A percentile compares a stretch with the other conserved stretches of the same genome.
Conservation (phyloP, 2,329 filamentous ascomycete species). For the Penicillium sp. region DNA sequence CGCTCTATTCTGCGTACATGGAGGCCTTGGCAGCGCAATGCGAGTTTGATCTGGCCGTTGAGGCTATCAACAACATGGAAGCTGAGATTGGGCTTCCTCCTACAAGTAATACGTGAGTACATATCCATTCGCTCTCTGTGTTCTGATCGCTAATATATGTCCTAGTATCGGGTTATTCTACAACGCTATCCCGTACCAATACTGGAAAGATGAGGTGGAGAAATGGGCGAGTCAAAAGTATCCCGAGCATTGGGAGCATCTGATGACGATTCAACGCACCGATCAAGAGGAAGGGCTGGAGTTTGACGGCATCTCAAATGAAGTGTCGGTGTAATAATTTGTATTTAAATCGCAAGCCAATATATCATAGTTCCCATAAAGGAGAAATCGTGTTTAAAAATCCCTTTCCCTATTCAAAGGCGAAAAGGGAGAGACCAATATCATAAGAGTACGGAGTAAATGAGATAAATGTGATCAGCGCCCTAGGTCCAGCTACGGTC, state of each 20-base stretch:
- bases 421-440: too few species aligned
- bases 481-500: too few species aligned
- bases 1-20: slow-evolving; percentile 73
- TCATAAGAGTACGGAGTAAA: too few species aligned
- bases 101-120: slow-evolving; percentile 68
- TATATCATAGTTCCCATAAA: background rate
- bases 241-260: slow-evolving; percentile 65
- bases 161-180: slow-evolving; percentile 70
- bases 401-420: background rate
- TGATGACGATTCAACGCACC: slow-evolving; percentile 49
- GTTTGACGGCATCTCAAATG: slow-evolving; percentile 32
- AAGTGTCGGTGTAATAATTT: slow-evolving; percentile 23
- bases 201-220: slow-evolving; percentile 68
- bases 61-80: slow-evolving; percentile 65
- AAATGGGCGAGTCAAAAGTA: slow-evolving; percentile 70
- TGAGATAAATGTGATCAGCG: too few species aligned
- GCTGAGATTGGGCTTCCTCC: slow-evolving; percentile 64
- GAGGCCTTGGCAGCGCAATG: slow-evolving; percentile 73
- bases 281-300: slow-evolving; percentile 35
- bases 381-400: too few species aligned
- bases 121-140: background rate
- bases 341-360: background rate
- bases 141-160: slow-evolving; percentile 7
- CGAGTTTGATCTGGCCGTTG: slow-evolving; percentile 65
- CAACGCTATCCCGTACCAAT: slow-evolving; percentile 66